phyloP scores from a whole-genome alignment of 257 asterid genomes.

The Parsonsia alboflavescens region DNA sequence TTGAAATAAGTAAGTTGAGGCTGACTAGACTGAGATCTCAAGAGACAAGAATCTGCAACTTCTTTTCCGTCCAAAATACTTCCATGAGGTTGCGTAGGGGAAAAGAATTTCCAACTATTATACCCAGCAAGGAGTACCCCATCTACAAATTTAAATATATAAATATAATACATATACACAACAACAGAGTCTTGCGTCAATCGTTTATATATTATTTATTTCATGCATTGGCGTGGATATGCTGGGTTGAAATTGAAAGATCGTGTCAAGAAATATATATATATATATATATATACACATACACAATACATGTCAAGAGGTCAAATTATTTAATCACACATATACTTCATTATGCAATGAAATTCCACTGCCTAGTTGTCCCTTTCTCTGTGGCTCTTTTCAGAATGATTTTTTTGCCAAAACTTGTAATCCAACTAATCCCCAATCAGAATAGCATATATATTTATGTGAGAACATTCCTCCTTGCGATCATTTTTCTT shows the following conservation, averaged over 20 bases:
- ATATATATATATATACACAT: no score
- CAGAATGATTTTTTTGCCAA: conserved; percentile 2
- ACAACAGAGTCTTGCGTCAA: no score
- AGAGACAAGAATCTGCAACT: not conserved
- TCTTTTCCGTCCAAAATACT: conserved; percentile 3
- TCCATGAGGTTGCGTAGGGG: conserved; percentile 6
- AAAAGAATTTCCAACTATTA: not conserved
- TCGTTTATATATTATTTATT: no score
- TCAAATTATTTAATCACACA: not conserved
- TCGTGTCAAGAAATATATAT: not conserved
- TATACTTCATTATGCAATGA: not conserved
- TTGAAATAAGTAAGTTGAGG: not conserved
- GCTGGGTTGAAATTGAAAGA: not conserved
- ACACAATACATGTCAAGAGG: not conserved
- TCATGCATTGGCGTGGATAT: not conserved
- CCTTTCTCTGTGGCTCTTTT: conserved; percentile 3
- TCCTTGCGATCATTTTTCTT: not conserved
- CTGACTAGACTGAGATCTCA: not conserved
- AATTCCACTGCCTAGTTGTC: conserved; percentile 1
- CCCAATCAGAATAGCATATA: not conserved
- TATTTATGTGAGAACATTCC: not conserved
- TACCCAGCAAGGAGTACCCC: not conserved
- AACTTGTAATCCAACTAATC: conserved; percentile 13
- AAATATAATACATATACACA: no score
- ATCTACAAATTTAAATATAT: no score